Conservation (phyloP, 164 flowering plant species). For the Vitis rotundifolia region DNA sequence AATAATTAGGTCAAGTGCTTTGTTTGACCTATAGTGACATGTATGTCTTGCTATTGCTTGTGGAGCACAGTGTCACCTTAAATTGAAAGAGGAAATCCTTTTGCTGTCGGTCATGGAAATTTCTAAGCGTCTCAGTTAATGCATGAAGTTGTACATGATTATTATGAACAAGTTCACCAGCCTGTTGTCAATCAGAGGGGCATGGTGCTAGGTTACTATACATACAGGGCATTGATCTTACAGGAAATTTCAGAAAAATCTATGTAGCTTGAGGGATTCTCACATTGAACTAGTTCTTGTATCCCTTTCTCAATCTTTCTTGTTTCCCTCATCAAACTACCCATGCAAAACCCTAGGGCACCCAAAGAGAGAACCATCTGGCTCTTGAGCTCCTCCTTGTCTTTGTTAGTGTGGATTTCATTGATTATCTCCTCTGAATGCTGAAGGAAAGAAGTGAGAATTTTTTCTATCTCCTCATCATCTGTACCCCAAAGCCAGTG, state of each 20-base stretch:
- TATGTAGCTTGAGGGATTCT: conserved; percentile 19
- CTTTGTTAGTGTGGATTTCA: conserved; percentile 10
- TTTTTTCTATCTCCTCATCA: conserved; percentile 15
- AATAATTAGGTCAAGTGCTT: too few relatives aligned
- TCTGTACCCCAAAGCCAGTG: conserved; percentile 5
- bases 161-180: too few relatives aligned
- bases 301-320: conserved; percentile 24
- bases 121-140: too few relatives aligned
- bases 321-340: conserved; percentile 27
- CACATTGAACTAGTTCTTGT: conserved; percentile 23
- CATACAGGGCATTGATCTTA: conserved; percentile 1
- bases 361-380: conserved; percentile 21
- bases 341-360: conserved; percentile 33
- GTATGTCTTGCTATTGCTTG: too few relatives aligned
- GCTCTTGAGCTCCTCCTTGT: conserved; percentile 20
- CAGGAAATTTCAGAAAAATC: conserved; percentile 10
- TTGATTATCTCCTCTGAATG: conserved; percentile 11
- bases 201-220: too few relatives aligned
- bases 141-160: too few relatives aligned
- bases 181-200: too few relatives aligned
- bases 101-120: too few relatives aligned
- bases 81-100: too few relatives aligned
- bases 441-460: conserved; percentile 10
- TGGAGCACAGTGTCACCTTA: too few relatives aligned
- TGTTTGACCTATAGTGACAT: too few relatives aligned